These are phyloP conservation scores for Rhodotorula babjevae DNA, from an alignment of 768 basidiomycete genomes.

Conservation along the genomic window DNA sequence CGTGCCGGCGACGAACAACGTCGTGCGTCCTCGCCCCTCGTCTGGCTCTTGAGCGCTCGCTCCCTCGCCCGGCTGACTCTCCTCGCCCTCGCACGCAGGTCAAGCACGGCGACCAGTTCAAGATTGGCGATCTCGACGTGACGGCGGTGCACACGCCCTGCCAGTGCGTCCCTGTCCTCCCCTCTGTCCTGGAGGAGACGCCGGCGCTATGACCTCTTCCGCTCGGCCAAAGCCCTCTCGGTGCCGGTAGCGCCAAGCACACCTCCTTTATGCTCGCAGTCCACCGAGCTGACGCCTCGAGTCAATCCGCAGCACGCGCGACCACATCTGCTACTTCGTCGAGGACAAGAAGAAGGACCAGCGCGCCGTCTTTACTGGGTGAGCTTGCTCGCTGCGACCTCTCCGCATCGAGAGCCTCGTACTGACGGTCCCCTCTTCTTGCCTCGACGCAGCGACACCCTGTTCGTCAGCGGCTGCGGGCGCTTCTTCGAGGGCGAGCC, in stretches of 20 bases:
- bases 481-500: conserved; percentile 78
- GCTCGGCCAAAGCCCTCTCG: too few relatives aligned
- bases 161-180: conserved; percentile 13
- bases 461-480: conserved; percentile 65
- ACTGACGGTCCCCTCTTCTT: not conserved
- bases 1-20: conserved; percentile 61
- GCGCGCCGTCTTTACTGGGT: conserved; percentile 85
- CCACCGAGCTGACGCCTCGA: conserved; percentile 45
- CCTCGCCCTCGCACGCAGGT: conserved; percentile 45
- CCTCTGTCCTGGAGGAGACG: not conserved
- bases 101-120: conserved; percentile 75
- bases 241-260: too few relatives aligned
- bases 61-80: not conserved
- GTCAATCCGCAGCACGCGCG: conserved; percentile 89
- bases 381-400: conserved; percentile 8
- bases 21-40: not conserved
- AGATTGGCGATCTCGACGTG: conserved; percentile 53
- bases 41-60: not conserved
- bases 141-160: conserved; percentile 41
- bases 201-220: too few relatives aligned
- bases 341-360: conserved; percentile 57
- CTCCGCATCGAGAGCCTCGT: not conserved
- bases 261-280: too few relatives aligned
- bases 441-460: conserved; percentile 47
- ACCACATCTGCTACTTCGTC: conserved; percentile 86